Evolutionary conservation across 139 green algal genomes (phyloP).

Genomic region (Micractinium sp.): DNA sequence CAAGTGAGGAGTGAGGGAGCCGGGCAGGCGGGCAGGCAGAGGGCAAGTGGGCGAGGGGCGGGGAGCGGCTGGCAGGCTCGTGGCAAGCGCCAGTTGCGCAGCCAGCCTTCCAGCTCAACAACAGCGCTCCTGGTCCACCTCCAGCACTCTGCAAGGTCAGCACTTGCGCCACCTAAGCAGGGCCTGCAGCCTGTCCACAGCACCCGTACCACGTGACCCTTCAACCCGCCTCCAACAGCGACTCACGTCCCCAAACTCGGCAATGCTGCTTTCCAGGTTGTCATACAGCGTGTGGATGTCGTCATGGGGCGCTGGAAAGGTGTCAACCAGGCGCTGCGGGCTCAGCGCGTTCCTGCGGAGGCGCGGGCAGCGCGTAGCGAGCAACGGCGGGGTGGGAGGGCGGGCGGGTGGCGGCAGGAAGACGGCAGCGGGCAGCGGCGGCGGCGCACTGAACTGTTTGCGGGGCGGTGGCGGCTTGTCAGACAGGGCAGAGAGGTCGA

Average conservation of each 20-base stretch:
- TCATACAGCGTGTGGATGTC: constrained; percentile 92
- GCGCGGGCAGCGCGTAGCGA: neutral
- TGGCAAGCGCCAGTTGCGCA: no score
- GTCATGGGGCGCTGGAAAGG: constrained; percentile 75
- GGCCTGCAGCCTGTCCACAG: neutral
- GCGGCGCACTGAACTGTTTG: neutral
- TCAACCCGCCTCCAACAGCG: neutral
- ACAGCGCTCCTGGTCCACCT: no score
- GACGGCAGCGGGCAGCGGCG: no score
- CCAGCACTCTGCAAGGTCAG: no score
- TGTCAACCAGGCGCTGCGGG: constrained; percentile 78
- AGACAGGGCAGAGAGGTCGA: no score
- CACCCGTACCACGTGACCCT: neutral
- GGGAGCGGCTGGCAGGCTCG: no score
- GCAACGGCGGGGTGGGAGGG: neutral
- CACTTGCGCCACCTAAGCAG: no score
- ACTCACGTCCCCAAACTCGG: constrained; percentile 72
- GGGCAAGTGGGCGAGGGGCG: no score
- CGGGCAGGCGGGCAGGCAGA: neutral
- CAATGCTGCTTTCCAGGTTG: constrained; percentile 79
- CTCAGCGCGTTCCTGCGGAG: constrained; percentile 65
- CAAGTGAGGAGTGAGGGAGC: neutral
- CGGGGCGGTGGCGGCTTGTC: neutral
- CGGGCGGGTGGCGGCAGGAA: neutral
- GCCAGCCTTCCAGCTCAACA: no score